Percentiles rank a stretch among this genome's conserved stretches.
phyloP scores from a whole-genome alignment of 805 yeast species.

The Kuraishia cidri region DNA sequence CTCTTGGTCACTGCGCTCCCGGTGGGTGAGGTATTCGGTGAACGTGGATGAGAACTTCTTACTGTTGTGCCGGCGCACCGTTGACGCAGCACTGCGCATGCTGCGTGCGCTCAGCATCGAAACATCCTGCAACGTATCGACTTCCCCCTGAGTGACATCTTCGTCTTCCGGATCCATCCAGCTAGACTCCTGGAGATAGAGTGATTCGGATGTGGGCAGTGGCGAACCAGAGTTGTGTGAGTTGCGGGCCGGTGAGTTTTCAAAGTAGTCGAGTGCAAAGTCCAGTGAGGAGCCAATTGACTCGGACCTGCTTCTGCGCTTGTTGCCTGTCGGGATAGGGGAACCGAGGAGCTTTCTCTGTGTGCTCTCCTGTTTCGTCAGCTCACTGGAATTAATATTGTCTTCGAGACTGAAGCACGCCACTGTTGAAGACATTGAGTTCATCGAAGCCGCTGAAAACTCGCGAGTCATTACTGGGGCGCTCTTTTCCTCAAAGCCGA shows the following conservation, averaged over 20 bases:
- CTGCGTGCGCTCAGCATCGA: too few relatives aligned
- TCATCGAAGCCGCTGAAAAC: constrained; percentile 9
- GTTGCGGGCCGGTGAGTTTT: constrained; percentile 2
- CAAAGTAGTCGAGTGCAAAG: constrained; percentile 14
- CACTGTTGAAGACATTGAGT: constrained; percentile 22
- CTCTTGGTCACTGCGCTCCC: too few relatives aligned
- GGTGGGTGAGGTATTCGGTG: too few relatives aligned
- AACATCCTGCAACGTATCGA: too few relatives aligned
- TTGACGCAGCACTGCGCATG: too few relatives aligned
- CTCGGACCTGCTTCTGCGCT: constrained; percentile 5
- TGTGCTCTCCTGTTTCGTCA: too few relatives aligned
- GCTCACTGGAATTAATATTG: too few relatives aligned
- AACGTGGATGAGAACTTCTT: too few relatives aligned
- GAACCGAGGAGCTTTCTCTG: not conserved
- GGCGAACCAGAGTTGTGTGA: not conserved
- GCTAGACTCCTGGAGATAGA: not conserved
- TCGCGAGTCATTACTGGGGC: not conserved
- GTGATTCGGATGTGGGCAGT: not conserved
- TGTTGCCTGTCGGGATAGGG: not conserved
- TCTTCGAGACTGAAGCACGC: constrained; percentile 23
- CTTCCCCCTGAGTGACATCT: not conserved
- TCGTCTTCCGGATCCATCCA: constrained; percentile 1
- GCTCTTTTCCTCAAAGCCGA: not conserved
- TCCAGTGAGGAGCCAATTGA: constrained; percentile 17
- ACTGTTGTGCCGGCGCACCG: too few relatives aligned